Conservation (phyloP, 2,329 filamentous ascomycete genomes). For the Diaporthe capsici region DNA sequence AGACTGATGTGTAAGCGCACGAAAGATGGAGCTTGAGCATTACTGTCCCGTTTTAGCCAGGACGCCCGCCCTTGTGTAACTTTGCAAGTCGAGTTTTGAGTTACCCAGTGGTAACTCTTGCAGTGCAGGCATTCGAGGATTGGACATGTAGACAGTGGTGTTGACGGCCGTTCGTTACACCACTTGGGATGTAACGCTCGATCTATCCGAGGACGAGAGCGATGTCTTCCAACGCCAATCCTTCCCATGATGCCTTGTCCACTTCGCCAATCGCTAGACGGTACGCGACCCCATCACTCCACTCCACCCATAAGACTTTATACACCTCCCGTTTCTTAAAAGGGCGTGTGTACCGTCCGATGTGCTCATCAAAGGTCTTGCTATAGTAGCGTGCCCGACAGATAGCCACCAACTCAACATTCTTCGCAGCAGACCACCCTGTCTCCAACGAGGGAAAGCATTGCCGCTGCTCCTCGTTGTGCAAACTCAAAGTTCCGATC, state of each 20-base stretch:
- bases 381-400: not conserved
- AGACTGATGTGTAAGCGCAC: not conserved
- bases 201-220: not conserved
- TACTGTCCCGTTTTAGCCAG: no score
- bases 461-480: not conserved
- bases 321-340: not conserved
- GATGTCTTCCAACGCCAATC: not conserved
- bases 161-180: not conserved
- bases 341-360: not conserved
- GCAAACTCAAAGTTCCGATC: not conserved
- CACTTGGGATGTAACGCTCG: not conserved
- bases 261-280: not conserved
- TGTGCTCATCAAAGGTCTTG: not conserved
- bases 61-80: not conserved
- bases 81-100: not conserved
- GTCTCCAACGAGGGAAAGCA: not conserved
- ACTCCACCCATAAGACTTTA: not conserved
- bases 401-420: not conserved
- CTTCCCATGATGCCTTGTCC: not conserved
- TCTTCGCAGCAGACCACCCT: not conserved
- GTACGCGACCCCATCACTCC: not conserved
- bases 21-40: not conserved
- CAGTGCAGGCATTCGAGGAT: not conserved
- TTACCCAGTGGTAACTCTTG: not conserved
- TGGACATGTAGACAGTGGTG: not conserved